Conservation (phyloP, 2,329 filamentous ascomycete genomes). For the Diaporthe citriasiana region DNA sequence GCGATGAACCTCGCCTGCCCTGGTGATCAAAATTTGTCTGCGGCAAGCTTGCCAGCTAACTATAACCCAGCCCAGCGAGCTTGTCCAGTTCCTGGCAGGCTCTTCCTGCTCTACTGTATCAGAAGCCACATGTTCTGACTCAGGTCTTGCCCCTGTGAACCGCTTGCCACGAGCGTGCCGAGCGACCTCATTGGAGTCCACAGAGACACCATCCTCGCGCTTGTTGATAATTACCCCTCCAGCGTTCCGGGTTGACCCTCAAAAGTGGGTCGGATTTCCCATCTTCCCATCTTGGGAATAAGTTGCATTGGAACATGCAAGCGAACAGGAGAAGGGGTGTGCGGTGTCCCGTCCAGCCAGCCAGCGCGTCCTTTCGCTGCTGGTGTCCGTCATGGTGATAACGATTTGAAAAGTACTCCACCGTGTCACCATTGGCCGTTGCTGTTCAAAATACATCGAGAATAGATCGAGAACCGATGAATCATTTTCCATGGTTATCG, state of each 20-base stretch:
- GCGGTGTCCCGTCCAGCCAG: background rate
- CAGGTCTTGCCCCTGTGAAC: background rate
- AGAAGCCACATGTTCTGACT: slow-evolving; percentile 13
- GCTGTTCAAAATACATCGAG: background rate
- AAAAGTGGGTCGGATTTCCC: slow-evolving; percentile 26
- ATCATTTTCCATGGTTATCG: background rate
- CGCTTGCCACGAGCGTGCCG: background rate
- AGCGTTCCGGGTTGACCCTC: slow-evolving; percentile 5
- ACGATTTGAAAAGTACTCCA: background rate
- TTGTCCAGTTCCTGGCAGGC: slow-evolving; percentile 7
- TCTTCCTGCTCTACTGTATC: background rate
- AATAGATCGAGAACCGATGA: slow-evolving; percentile 19
- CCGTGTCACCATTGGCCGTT: background rate
- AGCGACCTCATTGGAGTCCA: slow-evolving; percentile 15
- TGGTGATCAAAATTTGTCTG: slow-evolving; percentile 3
- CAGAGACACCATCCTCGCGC: slow-evolving; percentile 17
- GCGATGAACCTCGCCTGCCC: slow-evolving; percentile 29
- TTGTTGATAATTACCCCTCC: slow-evolving; percentile 22
- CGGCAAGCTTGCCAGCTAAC: background rate
- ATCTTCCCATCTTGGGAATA: slow-evolving; percentile 1
- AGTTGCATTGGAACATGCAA: slow-evolving; percentile 40
- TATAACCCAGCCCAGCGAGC: background rate
- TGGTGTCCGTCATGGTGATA: slow-evolving; percentile 23
- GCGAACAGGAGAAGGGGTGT: slow-evolving; percentile 13
- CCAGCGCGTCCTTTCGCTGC: background rate